Evolutionary conservation across 129 eudicot genomes (phyloP).

Genomic region (Daucus carota): DH1_v3.0 NC_030382.2:46941501-46942000

Average conservation of each 20-base stretch:
- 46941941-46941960: not conserved
- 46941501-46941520: not conserved
- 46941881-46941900: conserved; percentile 33
- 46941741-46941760: not conserved
- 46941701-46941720: not conserved
- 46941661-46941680: not conserved
- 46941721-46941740: not conserved
- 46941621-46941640: not conserved
- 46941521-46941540: not conserved
- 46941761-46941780: not conserved
- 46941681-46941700: not conserved
- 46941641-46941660: not conserved
- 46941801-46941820: conserved; percentile 62
- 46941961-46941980: not conserved
- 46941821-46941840: conserved; percentile 66
- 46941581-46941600: not conserved
- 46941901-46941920: not conserved
- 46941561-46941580: not conserved
- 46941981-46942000: not conserved
- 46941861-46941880: conserved; percentile 63
- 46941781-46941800: conserved; percentile 42
- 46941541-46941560: not conserved
- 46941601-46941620: not conserved
- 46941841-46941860: conserved; percentile 64
- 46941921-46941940: not conserved